Percentiles rank a stretch among this genome's conserved stretches.
phyloP scores from a whole-genome alignment of 345 rosid genomes.

The Noccaea bulbosa region DNA sequence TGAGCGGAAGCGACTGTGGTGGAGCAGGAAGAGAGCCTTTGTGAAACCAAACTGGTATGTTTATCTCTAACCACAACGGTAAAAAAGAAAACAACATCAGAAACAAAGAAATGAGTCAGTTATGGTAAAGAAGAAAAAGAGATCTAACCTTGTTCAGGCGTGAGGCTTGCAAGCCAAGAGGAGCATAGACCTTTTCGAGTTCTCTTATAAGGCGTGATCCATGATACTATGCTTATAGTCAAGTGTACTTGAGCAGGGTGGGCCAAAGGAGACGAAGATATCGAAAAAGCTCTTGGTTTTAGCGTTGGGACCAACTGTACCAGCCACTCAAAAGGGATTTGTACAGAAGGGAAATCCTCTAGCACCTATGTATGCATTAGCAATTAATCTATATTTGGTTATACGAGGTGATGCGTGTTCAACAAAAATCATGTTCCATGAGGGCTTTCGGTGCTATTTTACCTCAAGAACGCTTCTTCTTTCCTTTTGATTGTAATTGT shows the following conservation, averaged over 20 bases:
- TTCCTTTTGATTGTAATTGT: slow-evolving; percentile 93
- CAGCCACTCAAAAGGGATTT: slow-evolving; percentile 92
- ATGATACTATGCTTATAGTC: slow-evolving; percentile 79
- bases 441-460: slow-evolving; percentile 26
- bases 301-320: slow-evolving; percentile 89
- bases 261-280: slow-evolving; percentile 81
- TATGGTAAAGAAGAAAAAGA: slow-evolving; percentile 6
- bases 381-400: background rate
- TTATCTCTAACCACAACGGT: slow-evolving; percentile 49
- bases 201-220: slow-evolving; percentile 90
- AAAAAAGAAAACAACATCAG: slow-evolving; percentile 1
- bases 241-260: slow-evolving; percentile 86
- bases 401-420: background rate
- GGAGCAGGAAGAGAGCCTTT: slow-evolving; percentile 85
- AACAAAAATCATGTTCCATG: slow-evolving; percentile 13
- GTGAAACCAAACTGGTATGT: slow-evolving; percentile 78
- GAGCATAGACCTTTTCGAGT: slow-evolving; percentile 83
- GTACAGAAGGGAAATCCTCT: slow-evolving; percentile 93
- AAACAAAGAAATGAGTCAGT: slow-evolving; percentile 22
- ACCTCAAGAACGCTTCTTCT: slow-evolving; percentile 92
- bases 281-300: slow-evolving; percentile 85
- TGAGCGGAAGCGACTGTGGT: slow-evolving; percentile 68
- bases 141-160: slow-evolving; percentile 62
- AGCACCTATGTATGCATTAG: slow-evolving; percentile 59
- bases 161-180: slow-evolving; percentile 77